Evolutionary conservation across 179 eudicot species (phyloP).

Genomic region (Beta corolliflora): DNA sequence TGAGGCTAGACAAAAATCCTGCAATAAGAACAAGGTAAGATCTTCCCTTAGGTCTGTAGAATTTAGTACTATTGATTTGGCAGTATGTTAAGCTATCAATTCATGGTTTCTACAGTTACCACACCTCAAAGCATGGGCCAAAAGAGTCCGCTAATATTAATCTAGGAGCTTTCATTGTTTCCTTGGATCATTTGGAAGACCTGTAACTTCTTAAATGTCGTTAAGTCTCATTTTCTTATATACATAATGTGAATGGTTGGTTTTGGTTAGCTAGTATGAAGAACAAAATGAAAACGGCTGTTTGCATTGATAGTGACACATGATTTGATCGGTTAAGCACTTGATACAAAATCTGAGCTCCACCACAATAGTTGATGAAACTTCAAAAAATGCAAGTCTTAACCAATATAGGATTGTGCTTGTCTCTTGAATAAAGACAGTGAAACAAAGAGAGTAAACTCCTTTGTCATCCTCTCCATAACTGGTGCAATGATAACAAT

Average conservation of each 20-base stretch:
- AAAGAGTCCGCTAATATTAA: neutral
- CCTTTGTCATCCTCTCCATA: neutral
- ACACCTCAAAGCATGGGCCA: neutral
- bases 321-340: neutral
- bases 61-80: neutral
- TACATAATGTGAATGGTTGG: neutral
- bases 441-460: neutral
- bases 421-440: neutral
- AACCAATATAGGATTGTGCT: conserved; percentile 1
- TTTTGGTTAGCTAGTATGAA: no score
- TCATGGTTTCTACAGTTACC: neutral
- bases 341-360: neutral
- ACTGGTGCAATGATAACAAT: neutral
- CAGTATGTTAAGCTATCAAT: neutral
- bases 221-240: neutral
- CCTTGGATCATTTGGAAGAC: neutral
- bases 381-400: neutral
- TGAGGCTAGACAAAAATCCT: conserved; percentile 48
- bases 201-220: neutral
- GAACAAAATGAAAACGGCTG: neutral
- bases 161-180: neutral
- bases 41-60: neutral
- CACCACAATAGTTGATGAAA: neutral
- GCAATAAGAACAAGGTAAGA: conserved; percentile 70
- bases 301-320: neutral